A percentile compares a stretch with the other conserved stretches of the same genome.
phyloP scores from a whole-genome alignment of 2,329 filamentous ascomycete genomes.

The Aspergillus brasiliensis region DNA sequence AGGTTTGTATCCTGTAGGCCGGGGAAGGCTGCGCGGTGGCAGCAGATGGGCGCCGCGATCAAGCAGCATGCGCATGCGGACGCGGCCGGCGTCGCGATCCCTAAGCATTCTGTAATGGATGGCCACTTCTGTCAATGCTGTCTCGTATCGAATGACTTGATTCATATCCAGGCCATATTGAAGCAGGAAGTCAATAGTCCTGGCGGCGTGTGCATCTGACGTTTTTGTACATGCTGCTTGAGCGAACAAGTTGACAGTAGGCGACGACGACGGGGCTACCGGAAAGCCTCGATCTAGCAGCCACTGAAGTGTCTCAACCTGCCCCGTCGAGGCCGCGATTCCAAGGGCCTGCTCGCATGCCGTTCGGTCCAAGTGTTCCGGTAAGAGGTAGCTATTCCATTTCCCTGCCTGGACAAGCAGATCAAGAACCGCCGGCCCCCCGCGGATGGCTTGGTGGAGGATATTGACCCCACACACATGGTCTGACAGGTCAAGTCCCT shows the following conservation, averaged over 20 bases:
- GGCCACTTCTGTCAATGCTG: background rate
- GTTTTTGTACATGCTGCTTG: background rate
- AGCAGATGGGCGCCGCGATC: background rate
- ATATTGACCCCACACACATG: background rate
- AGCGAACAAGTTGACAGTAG: background rate
- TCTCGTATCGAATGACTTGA: fast-evolving
- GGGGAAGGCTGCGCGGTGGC: background rate
- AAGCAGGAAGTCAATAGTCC: background rate
- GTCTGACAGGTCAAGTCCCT: background rate
- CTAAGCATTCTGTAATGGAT: background rate
- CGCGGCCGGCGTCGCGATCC: background rate
- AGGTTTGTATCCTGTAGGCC: background rate
- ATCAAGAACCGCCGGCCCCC: background rate
- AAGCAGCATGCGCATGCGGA: background rate
- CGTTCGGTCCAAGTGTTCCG: background rate
- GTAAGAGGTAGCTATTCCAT: background rate
- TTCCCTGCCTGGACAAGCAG: background rate
- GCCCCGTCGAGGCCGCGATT: background rate
- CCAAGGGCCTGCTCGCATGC: background rate
- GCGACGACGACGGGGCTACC: background rate
- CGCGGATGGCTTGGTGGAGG: background rate
- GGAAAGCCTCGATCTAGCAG: background rate
- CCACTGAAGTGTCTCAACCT: background rate
- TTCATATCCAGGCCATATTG: background rate
- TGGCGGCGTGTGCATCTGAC: background rate